Evolutionary conservation across 352 stramenopile species (phyloP), one percentile per base, ranked within the genome.

Genomic region (Sclerospora graminicola): DNA sequence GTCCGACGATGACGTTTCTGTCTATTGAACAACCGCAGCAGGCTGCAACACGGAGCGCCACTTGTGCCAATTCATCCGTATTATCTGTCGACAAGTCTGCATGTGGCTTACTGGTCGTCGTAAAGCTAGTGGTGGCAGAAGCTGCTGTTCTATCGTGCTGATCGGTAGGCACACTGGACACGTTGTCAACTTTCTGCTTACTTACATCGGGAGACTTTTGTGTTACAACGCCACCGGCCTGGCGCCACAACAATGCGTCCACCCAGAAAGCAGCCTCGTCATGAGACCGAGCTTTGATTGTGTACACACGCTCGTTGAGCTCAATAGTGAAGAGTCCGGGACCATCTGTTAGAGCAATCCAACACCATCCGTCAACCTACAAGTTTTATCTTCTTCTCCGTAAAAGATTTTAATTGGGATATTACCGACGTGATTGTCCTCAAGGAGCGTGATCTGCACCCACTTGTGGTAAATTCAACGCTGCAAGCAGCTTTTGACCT

Each of bases 401-500:
- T n/a, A n/a, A n/a, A n/a, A n/a, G n/a, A n/a, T n/a, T n/a, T n/a
- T n/a, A n/a, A n/a, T n/a, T n/a, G n/a, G 1, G 27, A 33, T 34
- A 59, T 8, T 48, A 86, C 77, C 74, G 15, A 60, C 60, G 23
- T 82, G 66, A 48, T 89, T 70, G 55, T 89, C 81, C 30, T 66
- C 55, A 2, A 92, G 62, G 27, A 89, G 51, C 41, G 64, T 68
- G 42, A 92, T 92, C n/a, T 14, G 66, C 66, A 31, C 86, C 84
- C n/a, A 97, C 89, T 51, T 97, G 89, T 21, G 88, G 88, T 51
- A 97, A 51, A 60, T 95, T 96, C 26, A 97, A 58, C 24, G 89
- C 89, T 15, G 89, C 89, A 19, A 97, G 63, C 24, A 98, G 72
- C 70, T 98, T 98, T 41, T 92, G 81, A 0, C 81, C 81, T 84